Evolutionary conservation across 2,329 filamentous ascomycete genomes (phyloP), one percentile per base, ranked within the genome.

Genomic region (Dactylellina drechsleri): DNA sequence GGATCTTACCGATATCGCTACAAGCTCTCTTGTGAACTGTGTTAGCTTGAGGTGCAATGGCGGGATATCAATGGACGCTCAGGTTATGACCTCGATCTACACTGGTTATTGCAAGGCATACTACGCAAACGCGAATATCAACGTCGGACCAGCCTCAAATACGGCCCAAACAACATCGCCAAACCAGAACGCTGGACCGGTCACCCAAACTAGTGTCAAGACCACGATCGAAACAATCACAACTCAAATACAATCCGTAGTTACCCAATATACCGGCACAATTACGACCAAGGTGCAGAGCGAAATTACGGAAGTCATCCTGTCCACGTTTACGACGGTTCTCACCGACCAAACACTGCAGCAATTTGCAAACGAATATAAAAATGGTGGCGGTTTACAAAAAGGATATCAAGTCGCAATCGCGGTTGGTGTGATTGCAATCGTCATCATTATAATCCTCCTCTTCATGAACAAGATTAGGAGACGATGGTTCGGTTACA

Each of bases 401-500:
- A 72, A 43, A 20, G 67, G 67, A 10, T 64, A 65, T 31, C 26
- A 59, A 28, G 53, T 72, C 7, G 67, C 67, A 8, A 72, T 72
- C 13, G 67, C 53, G 2, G 53, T 72, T 18, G 67, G 67, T 8
- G 67, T 72, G 4, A 45, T 72, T 6, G 67, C 67, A 10, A 3
- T 49, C 12, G 45, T 72, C 7, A 72, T 72, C 36, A 72, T 72
- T 23, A 60, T 64, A 13, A 8, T 59, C 2, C 43, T 65, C 7
- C 31, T 67, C 16, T 72, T 72, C 16, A 58, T 65, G 67, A 72
- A 72, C 18, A 64, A 64, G 43, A 72, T 72, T 28, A 41, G 67
- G 16, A 52, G 67, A 20, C 53, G 20, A 20, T 64, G 58, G 50
- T 72, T 72, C 45, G 67, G 67, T n/a, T 72, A 65, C 31, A 20